Evolutionary conservation across 2,329 filamentous ascomycete species (phyloP).

Genomic region (Xylaria sp.): DNA sequence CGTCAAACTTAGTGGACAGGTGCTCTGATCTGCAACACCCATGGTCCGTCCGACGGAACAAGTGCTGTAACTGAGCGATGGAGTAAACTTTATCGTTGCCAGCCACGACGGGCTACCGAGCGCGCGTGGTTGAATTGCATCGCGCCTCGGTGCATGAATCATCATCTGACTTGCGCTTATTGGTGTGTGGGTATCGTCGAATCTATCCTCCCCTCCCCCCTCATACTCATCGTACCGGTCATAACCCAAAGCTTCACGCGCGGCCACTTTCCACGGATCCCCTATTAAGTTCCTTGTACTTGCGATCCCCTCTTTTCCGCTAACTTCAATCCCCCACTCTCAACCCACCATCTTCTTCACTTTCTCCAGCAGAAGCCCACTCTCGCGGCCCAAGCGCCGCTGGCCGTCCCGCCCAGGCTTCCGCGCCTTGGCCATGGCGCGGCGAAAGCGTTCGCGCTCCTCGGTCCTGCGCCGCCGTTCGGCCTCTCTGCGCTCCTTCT

Average conservation of each 20-base stretch:
- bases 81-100: background rate
- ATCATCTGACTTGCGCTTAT: background rate
- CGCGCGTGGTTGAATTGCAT: background rate
- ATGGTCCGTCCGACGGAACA: background rate
- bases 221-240: background rate
- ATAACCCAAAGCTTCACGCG: background rate
- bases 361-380: conserved; percentile 79
- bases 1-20: background rate
- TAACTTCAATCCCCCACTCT: conserved; percentile 30
- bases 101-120: background rate
- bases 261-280: background rate
- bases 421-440: conserved; percentile 78
- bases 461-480: conserved; percentile 74
- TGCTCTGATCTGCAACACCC: background rate
- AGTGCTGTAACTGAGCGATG: background rate
- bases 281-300: background rate
- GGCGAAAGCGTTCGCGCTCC: conserved; percentile 71
- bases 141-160: background rate
- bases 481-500: conserved; percentile 62
- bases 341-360: conserved; percentile 76
- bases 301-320: background rate
- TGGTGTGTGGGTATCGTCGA: conserved; percentile 25
- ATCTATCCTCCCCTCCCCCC: background rate
- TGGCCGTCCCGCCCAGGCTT: conserved; percentile 76
- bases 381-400: conserved; percentile 84